Evolutionary conservation across 108 stramenopile species (phyloP), one percentile per base, ranked within the genome.

Genomic region (Conticribra guillardii): DNA sequence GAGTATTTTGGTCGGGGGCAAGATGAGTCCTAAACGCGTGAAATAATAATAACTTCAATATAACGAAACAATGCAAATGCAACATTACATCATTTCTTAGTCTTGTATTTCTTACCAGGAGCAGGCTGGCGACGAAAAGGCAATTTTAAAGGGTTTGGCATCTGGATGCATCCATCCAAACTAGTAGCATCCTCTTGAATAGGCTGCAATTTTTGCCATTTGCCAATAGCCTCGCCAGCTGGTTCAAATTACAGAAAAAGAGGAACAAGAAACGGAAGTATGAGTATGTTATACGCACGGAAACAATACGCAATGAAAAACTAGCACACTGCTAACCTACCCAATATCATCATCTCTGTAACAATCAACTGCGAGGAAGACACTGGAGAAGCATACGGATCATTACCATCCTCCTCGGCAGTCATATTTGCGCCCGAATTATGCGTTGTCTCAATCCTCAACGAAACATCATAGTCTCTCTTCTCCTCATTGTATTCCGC

Each of bases 341-440:
- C 71, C 52, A 91, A 32, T 58, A 94, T 94, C 93, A 94, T 94
- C 80, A 89, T 84, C 64, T 94, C 93, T 47, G 88, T 91, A 4
- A 88, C 87, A 41, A 88, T 72, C 54, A 88, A 44, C 67, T 63
- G 76, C 8, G 91, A 66, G 5, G 84, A 76, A 1, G 91, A 93
- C 23, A 87, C 80, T 4, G 87, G 87, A 26, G 76, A 41, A 24
- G 66, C 68, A 48, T 80, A 53, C 24, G 64, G 67, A 68, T 71
- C 50, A 47, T 81, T 64, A 9, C 46, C 69, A 34, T 44, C 46
- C 5, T 47, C 62, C 46, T 66, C 79, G 32, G 66, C 34, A 45
- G 86, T 85, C 55, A 84, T 80, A 62, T 92, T 92, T 26, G 44
- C 30, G 15, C 89, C 91, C 2, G 82, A 72, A 65, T 89, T 93